phyloP scores from a whole-genome alignment of 163 green algal species.

The Volvox carteri region DNA sequence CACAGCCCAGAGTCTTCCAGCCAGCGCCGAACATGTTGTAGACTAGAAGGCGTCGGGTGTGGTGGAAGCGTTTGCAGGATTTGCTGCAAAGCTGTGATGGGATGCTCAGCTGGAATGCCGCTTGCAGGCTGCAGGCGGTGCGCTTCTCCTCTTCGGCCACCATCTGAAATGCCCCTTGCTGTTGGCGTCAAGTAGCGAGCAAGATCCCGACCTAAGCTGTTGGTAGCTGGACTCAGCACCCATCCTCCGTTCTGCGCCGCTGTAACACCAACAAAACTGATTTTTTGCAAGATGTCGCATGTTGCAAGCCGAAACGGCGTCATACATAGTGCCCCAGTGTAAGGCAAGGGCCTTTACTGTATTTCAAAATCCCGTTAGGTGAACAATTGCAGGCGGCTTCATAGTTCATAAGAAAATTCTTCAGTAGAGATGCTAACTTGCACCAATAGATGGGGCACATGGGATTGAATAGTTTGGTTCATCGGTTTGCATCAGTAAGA shows the following conservation, averaged over 20 bases:
- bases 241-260: neutral
- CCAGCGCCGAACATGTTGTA: neutral
- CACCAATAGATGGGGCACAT: no score
- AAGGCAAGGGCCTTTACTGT: no score
- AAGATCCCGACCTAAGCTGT: neutral
- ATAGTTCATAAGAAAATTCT: no score
- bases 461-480: no score
- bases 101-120: neutral
- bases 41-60: neutral
- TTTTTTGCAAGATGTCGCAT: neutral
- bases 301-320: neutral
- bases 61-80: constrained; percentile 1
- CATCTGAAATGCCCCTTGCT: neutral
- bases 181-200: neutral
- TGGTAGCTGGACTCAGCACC: neutral
- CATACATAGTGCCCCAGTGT: constrained; percentile 36
- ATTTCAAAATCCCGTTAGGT: no score
- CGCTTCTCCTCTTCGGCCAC: neutral
- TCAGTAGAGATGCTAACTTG: no score
- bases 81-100: neutral
- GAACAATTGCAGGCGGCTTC: no score
- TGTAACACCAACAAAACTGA: neutral
- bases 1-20: neutral
- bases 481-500: no score
- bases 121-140: neutral